Percentiles rank a stretch among this genome's conserved stretches.
phyloP scores from a whole-genome alignment of 2,329 filamentous ascomycete genomes.

The Cladophialophora exuberans region DNA sequence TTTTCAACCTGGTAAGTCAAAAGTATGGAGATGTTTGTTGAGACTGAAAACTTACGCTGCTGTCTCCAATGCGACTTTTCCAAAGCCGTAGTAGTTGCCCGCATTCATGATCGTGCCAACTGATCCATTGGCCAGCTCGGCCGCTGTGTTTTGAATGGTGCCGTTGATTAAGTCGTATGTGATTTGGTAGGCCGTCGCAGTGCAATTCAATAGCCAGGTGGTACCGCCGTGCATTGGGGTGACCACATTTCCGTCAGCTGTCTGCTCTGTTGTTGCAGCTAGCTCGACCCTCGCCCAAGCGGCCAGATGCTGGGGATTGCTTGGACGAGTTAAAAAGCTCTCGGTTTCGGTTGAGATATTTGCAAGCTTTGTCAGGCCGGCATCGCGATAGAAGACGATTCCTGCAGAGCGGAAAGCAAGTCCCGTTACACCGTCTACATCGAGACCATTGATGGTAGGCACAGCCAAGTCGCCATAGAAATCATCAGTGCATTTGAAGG shows the following conservation, averaged over 20 bases:
- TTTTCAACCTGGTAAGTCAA: no score
- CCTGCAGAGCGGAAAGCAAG: background rate
- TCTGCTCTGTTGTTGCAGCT: background rate
- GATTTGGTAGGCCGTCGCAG: slow-evolving; percentile 32
- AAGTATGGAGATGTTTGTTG: no score
- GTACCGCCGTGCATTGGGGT: slow-evolving; percentile 13
- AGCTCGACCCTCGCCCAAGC: slow-evolving; percentile 6
- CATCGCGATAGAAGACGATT: background rate
- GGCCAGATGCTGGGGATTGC: slow-evolving; percentile 8
- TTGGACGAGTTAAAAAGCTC: slow-evolving; percentile 6
- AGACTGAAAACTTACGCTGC: no score
- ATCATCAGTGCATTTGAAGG: slow-evolving; percentile 17
- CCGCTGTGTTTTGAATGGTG: slow-evolving; percentile 1
- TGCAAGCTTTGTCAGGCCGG: background rate
- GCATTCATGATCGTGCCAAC: slow-evolving; percentile 5
- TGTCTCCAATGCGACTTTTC: slow-evolving; percentile 2
- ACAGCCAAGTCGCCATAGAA: slow-evolving; percentile 8
- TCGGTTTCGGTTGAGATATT: background rate
- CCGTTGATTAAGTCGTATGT: slow-evolving; percentile 31
- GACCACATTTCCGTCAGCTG: slow-evolving; percentile 7
- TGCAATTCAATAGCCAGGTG: slow-evolving; percentile 29
- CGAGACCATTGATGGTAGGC: slow-evolving; percentile 1
- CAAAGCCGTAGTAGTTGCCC: slow-evolving; percentile 4
- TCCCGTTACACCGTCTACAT: background rate
- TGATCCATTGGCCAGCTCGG: slow-evolving; percentile 7